Base-by-base conservation (phyloP, 208 protist genomes). In the Zelonia costaricensis region DNA sequence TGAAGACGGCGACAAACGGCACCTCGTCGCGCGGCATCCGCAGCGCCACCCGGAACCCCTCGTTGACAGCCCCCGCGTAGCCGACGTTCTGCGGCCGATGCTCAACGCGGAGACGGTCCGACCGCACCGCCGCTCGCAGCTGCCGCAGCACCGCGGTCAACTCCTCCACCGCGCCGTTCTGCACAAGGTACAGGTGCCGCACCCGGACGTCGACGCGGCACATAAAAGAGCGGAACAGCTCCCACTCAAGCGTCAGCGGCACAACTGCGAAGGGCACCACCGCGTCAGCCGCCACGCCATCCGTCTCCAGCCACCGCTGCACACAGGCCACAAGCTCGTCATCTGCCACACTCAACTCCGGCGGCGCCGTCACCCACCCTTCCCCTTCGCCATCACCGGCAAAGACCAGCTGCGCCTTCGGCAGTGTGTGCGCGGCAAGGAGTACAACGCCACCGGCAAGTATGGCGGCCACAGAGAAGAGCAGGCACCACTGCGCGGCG, bases 51-150 rank as follows among this genome's bases (percentile, higher is more conserved):
- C 64, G 47, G 22, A 62, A 70, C 16, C 53, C 55, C 25, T 43
- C 54, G 39, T 69, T 62, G 27, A 62, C 54, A 15, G 63, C 63
- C 2, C 35, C 54, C 10, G 63, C 63, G 54, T 69, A 69, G 54
- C 51, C 54, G 27, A 69, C 56, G 43, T 62, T 69, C 2, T 43
- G 20, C 10, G 33, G 52, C 2, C 45, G 46, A 28, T 56, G 16
- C n/a, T 43, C 27, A 20, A 69, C 33, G 33, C 46, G 45, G n/a
- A 69, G 45, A 0, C 38, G 46, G 16, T 62, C 40, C 4, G 36
- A 47, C 38, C 47, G 27, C 44, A 62, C 45, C 10, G 36, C 63
- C 1, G 27, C 10, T 20, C 64, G 55, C 13, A 62, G 23, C 12
- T 27, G 16, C 27, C 6, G 22, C 55, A 62, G 64, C 22, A 57